Evolutionary conservation across 2,329 filamentous ascomycete species (phyloP), one percentile per base, ranked within the genome.

Genomic region (Phialophora expanda): DNA sequence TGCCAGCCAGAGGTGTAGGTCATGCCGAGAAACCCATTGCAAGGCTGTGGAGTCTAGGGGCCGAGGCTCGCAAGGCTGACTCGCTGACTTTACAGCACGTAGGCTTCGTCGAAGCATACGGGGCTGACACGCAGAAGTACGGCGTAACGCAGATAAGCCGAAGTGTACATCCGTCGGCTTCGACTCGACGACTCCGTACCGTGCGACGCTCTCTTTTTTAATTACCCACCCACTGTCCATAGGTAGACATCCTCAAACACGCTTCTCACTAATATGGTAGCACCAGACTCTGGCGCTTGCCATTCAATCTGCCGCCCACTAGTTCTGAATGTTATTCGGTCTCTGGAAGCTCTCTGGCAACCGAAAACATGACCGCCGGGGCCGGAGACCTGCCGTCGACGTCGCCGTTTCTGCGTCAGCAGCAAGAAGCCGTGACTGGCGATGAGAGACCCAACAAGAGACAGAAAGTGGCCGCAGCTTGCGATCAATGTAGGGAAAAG

Each of bases 401-500:
- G 17, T 54, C 51, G 12, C 51, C 51, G n/a, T 11, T 34, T 20
- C 51, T 24, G 24, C 44, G 56, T 14, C 34, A 44, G 22, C 44
- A 46, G 12, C 32, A 46, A 5, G 50, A 28, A 32, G 24, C 14
- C 28, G 51, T 14, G 14, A 12, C 14, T 6, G 26, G 50, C 50
- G 38, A 56, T n/a, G 59, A 56, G 4, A 20, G 50, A 30, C 57
- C 38, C 11, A 48, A 53, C n/a, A 67, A 67, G 61, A 54, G 61
- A 9, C 65, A 54, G 28, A 64, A 60, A 26, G 61, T 67, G 8
- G 50, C 61, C 41, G 65, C 65, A 8, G 78, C 78, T 0, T 79
- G 78, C 58, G 74, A 79, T 66, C 76, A 79, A 66, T 79, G 78
- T 58, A 74, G 78, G 38, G 76, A 75, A 62, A 73, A 77, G 61